Conservation (phyloP, 139 green algal genomes). For the Tetraselmis chui region DNA sequence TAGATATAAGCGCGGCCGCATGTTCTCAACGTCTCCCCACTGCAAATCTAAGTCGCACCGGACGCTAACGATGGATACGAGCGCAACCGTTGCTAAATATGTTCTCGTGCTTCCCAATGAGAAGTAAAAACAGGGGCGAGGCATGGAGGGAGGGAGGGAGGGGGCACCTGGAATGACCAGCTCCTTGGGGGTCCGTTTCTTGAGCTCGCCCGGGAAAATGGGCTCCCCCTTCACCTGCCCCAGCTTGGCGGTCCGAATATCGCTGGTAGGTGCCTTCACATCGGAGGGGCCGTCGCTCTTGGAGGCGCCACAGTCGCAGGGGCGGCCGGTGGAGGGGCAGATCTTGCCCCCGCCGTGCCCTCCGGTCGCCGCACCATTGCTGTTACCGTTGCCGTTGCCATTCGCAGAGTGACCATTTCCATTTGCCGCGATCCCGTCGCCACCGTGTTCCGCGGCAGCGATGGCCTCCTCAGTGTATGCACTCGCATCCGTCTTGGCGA, state of each 20-base stretch:
- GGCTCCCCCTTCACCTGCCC: conserved; percentile 48
- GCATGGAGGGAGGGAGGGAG: too few species aligned
- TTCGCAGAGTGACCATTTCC: conserved; percentile 4
- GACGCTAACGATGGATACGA: too few species aligned
- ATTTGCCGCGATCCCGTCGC: not conserved
- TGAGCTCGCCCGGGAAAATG: conserved; percentile 90
- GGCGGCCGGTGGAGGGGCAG: conserved; percentile 70
- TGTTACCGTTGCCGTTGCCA: conserved; percentile 15
- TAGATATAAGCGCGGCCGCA: too few species aligned
- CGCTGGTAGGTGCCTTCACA: not conserved
- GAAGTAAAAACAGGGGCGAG: too few species aligned
- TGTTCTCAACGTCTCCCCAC: too few species aligned
- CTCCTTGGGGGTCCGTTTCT: conserved; percentile 21
- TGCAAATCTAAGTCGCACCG: too few species aligned
- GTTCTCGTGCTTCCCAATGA: too few species aligned
- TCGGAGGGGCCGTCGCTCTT: not conserved
- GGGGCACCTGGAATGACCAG: conserved; percentile 43
- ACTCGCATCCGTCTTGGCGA: conserved; percentile 54
- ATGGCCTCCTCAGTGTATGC: conserved; percentile 76
- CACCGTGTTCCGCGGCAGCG: conserved; percentile 42
- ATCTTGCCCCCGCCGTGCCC: conserved; percentile 30
- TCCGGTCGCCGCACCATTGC: not conserved
- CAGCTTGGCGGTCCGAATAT: not conserved
- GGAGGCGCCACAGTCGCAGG: conserved; percentile 59
- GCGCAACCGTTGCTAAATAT: too few species aligned